These are phyloP conservation scores for Camellia granthamiana DNA, from an alignment of 148 eudicot genomes.

Conservation along the genomic window DNA sequence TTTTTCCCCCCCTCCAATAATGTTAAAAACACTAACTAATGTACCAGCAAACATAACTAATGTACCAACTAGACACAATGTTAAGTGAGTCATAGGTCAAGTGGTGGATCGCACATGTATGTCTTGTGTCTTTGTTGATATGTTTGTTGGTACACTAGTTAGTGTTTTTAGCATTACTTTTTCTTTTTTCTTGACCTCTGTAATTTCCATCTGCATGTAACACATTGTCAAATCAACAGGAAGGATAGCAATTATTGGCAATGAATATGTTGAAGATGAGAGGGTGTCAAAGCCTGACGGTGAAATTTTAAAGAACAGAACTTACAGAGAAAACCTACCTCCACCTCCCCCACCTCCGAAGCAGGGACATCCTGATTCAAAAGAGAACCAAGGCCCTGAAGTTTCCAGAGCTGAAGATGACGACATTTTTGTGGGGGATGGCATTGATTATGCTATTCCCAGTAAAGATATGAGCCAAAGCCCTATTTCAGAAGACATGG, in stretches of 20 bases:
- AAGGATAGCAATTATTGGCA: conserved; percentile 42
- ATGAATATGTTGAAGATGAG: conserved; percentile 57
- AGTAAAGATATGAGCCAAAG: conserved; percentile 87
- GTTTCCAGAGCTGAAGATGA: conserved; percentile 78
- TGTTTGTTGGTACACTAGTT: too few relatives aligned
- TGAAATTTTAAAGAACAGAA: conserved; percentile 40
- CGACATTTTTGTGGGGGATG: conserved; percentile 92
- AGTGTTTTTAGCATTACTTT: too few relatives aligned
- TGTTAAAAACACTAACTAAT: too few relatives aligned
- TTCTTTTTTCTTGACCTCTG: not conserved
- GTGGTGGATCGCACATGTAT: too few relatives aligned
- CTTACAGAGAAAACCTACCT: conserved; percentile 46
- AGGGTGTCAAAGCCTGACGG: conserved; percentile 50
- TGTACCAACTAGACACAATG: too few relatives aligned
- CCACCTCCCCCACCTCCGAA: conserved; percentile 81
- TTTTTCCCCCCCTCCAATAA: not conserved
- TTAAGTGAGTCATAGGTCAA: too few relatives aligned
- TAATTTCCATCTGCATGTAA: not conserved
- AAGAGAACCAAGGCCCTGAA: conserved; percentile 55
- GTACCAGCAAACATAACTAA: too few relatives aligned
- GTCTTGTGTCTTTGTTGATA: too few relatives aligned
- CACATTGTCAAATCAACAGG: conserved; percentile 34
- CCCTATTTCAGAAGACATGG: conserved; percentile 93
- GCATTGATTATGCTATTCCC: conserved; percentile 75
- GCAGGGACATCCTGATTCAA: conserved; percentile 43